Evolutionary conservation across 2,329 filamentous ascomycete species (phyloP).

Genomic region (Pyricularia pennisetigena): DNA sequence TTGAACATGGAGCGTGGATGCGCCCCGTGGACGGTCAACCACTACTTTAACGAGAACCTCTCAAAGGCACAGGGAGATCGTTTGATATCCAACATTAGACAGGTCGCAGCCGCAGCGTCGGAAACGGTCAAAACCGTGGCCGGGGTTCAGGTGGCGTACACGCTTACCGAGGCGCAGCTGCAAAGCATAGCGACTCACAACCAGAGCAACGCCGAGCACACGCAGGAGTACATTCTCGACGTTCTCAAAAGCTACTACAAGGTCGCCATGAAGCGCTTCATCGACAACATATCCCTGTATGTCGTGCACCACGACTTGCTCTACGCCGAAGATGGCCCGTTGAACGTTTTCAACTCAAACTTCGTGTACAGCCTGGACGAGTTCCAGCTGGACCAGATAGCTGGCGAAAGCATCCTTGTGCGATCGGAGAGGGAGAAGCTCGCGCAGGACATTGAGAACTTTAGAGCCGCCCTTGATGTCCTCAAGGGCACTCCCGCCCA

Average conservation of each 20-base stretch:
- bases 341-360: background rate
- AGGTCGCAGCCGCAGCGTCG: background rate
- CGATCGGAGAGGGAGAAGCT: background rate
- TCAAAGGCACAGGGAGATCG: constrained; percentile 16
- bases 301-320: constrained; percentile 9
- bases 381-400: background rate
- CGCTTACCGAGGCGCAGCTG: constrained; percentile 16
- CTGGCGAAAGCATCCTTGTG: background rate
- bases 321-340: constrained; percentile 7
- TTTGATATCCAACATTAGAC: constrained; percentile 10
- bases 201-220: constrained; percentile 11
- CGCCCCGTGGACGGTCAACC: constrained; percentile 38
- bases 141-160: background rate
- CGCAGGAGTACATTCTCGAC: constrained; percentile 43
- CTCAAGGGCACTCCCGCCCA: background rate
- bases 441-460: background rate
- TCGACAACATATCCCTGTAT: constrained; percentile 43
- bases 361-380: background rate
- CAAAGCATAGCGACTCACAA: constrained; percentile 11
- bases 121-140: too few relatives aligned
- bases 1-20: constrained; percentile 37
- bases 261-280: constrained; percentile 48
- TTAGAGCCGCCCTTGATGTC: background rate
- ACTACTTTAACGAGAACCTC: constrained; percentile 35
- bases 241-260: constrained; percentile 52